Evolutionary conservation across 2,329 filamentous ascomycete genomes (phyloP).

Genomic region (Colletotrichum eremochloae): DNA sequence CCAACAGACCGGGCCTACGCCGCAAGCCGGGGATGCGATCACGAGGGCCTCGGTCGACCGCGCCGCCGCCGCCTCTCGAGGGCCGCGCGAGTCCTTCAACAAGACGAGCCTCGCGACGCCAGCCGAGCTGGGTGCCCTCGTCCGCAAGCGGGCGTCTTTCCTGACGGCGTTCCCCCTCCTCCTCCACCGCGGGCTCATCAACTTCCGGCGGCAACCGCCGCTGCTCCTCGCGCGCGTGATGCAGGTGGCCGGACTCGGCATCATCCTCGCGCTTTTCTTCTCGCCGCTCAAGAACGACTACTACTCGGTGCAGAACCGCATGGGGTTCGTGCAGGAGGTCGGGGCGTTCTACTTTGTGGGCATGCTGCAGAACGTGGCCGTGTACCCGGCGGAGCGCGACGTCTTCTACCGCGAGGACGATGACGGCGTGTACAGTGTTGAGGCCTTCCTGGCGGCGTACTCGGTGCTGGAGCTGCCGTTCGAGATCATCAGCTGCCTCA

Average conservation of each 20-base stretch:
- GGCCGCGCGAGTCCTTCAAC: constrained; percentile 58
- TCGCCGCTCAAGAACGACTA: constrained; percentile 78
- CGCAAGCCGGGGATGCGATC: background rate
- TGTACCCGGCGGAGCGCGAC: constrained; percentile 79
- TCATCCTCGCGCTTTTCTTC: constrained; percentile 78
- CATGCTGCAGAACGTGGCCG: constrained; percentile 83
- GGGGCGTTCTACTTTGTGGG: constrained; percentile 80
- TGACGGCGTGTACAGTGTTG: constrained; percentile 78
- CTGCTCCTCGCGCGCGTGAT: constrained; percentile 75
- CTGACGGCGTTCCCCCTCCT: constrained; percentile 75
- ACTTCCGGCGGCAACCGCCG: constrained; percentile 75
- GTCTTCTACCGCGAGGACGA: constrained; percentile 84
- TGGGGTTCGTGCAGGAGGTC: constrained; percentile 81
- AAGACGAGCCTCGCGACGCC: constrained; percentile 71
- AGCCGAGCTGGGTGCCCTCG: constrained; percentile 78
- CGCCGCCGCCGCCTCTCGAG: constrained; percentile 31
- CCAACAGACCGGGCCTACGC: background rate
- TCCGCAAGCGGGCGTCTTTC: constrained; percentile 73
- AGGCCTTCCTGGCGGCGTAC: constrained; percentile 79
- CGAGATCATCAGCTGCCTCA: constrained; percentile 73
- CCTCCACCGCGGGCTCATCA: constrained; percentile 75
- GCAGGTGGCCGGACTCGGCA: constrained; percentile 74
- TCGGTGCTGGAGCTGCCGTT: constrained; percentile 79
- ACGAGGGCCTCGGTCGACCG: constrained; percentile 12
- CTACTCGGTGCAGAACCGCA: constrained; percentile 77